Percentiles rank a stretch among this genome's conserved stretches.
Conservation (phyloP, 345 rosid species). For the Brassica rapa region DNA sequence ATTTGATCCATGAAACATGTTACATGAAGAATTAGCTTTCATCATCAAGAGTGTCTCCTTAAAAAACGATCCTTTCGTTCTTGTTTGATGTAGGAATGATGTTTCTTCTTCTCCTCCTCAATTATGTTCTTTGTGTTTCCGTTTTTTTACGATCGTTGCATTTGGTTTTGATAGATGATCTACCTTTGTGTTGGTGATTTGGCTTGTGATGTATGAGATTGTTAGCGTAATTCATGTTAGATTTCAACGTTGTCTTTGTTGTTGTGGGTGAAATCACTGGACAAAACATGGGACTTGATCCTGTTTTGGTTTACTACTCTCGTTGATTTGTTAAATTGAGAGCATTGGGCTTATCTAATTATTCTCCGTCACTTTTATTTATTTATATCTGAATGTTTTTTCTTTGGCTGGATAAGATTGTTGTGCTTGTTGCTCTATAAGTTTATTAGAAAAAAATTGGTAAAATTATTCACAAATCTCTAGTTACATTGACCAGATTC, state of each 20-base stretch:
- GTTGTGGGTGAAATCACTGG: not conserved
- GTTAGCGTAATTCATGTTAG: conserved; percentile 3
- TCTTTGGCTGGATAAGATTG: not conserved
- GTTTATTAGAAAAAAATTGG: not conserved
- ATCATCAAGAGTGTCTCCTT: conserved; percentile 13
- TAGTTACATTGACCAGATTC: not conserved
- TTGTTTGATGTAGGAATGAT: conserved; percentile 39
- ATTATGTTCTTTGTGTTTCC: not conserved
- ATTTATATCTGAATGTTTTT: too few species aligned
- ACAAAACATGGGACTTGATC: conserved; percentile 8
- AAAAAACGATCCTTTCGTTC: conserved; percentile 14
- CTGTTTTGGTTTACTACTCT: not conserved
- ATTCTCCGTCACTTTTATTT: not conserved
- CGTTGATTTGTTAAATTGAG: conserved; percentile 4
- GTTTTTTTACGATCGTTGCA: not conserved
- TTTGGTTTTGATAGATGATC: not conserved
- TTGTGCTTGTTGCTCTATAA: not conserved
- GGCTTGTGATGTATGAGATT: not conserved
- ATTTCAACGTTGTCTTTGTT: not conserved
- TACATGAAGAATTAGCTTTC: conserved; percentile 2
- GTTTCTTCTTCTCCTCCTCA: conserved; percentile 21
- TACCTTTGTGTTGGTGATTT: not conserved
- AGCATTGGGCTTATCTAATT: conserved; percentile 5
- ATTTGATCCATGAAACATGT: conserved; percentile 34
- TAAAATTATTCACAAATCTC: not conserved